Percentiles rank a stretch among this genome's conserved stretches.
These are phyloP conservation scores for Tetragonia tetragonoides DNA, from an alignment of 148 eudicot genomes.

Conservation along the genomic window DNA sequence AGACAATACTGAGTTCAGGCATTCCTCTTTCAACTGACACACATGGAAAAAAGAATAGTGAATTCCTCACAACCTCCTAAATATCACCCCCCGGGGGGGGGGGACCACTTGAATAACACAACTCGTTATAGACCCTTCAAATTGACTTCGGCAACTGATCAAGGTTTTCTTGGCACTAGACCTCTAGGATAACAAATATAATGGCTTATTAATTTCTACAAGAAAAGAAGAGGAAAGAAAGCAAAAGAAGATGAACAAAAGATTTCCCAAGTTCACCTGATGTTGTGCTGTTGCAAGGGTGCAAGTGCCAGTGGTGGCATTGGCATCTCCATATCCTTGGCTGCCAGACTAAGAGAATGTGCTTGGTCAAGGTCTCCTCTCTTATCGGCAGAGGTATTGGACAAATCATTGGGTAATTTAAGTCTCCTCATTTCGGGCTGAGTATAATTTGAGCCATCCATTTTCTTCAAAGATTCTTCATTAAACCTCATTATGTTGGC, in stretches of 20 bases:
- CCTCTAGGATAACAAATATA: background rate
- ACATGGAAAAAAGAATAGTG: background rate
- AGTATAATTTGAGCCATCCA: slow-evolving; percentile 37
- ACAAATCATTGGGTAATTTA: slow-evolving; percentile 34
- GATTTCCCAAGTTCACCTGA: slow-evolving; percentile 45
- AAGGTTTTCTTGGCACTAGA: no score
- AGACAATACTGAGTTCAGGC: background rate
- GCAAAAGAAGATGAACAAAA: background rate
- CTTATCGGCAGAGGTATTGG: slow-evolving; percentile 21
- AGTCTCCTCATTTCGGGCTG: slow-evolving; percentile 40
- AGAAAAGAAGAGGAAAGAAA: background rate
- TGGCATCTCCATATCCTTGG: slow-evolving; percentile 74
- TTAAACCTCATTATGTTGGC: slow-evolving; percentile 83
- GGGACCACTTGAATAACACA: no score
- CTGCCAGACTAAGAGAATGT: slow-evolving; percentile 28
- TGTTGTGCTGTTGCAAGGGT: slow-evolving; percentile 49
- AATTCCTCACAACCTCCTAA: background rate
- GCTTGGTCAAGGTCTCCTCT: slow-evolving; percentile 27
- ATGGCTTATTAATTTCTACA: background rate
- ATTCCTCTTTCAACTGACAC: background rate
- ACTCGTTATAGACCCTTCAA: background rate
- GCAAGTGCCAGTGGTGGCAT: slow-evolving; percentile 97
- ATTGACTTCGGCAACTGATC: background rate
- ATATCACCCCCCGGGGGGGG: no score
- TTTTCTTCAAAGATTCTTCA: slow-evolving; percentile 70